Evolutionary conservation across 495 filamentous ascomycete species (phyloP).

Genomic region (Aspergillus taichungensis): DNA sequence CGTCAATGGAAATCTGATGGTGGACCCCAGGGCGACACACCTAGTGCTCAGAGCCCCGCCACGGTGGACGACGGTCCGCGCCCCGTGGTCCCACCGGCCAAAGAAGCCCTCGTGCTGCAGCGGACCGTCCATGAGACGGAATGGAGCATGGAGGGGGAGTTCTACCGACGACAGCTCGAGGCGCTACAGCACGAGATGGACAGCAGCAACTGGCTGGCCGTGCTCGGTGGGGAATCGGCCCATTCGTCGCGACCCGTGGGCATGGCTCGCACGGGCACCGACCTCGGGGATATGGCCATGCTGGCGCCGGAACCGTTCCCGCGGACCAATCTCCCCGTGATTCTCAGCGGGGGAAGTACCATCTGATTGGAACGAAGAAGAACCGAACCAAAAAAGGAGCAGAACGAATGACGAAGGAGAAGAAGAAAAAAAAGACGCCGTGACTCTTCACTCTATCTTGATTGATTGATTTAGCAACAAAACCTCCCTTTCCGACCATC

Average conservation of each 20-base stretch:
- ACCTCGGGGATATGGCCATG: conserved; percentile 28
- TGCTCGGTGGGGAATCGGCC: conserved; percentile 66
- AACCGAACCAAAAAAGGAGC: conserved; percentile 1
- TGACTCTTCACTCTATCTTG: not conserved
- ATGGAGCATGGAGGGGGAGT: conserved; percentile 63
- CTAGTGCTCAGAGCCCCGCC: conserved; percentile 17
- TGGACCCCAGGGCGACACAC: conserved; percentile 22
- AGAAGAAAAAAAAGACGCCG: no score
- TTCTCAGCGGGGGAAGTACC: conserved; percentile 44
- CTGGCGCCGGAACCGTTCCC: conserved; percentile 29
- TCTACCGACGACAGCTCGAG: conserved; percentile 79
- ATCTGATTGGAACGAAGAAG: conserved; percentile 32
- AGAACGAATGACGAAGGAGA: no score
- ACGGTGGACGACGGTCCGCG: conserved; percentile 13
- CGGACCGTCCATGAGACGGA: conserved; percentile 25
- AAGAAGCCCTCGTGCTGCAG: conserved; percentile 8
- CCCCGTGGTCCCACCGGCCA: conserved; percentile 8
- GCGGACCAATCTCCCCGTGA: conserved; percentile 38
- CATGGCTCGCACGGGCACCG: conserved; percentile 22
- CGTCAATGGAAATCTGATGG: conserved; percentile 30
- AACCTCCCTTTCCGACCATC: not conserved
- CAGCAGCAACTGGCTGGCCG: conserved; percentile 66
- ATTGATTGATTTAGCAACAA: not conserved
- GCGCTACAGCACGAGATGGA: conserved; percentile 75
- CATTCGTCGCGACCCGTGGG: conserved; percentile 23